These are phyloP conservation scores for Geotrichum bryndzae DNA, from an alignment of 1,139 yeast genomes.

Conservation along the genomic window DNA sequence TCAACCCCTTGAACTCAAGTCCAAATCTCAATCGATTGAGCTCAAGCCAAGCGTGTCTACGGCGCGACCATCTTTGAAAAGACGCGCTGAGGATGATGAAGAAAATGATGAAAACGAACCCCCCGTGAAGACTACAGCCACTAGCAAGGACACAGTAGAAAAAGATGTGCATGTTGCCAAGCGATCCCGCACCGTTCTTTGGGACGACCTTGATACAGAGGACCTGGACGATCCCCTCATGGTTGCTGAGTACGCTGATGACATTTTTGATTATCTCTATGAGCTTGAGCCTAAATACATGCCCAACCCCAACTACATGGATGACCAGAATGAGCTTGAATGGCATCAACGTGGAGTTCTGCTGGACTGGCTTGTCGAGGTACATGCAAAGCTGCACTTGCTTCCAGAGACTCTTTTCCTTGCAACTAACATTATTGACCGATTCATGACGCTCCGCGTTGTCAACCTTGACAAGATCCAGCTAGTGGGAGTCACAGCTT, in stretches of 20 bases:
- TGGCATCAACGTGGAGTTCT: conserved; percentile 85
- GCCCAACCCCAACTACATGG: conserved; percentile 71
- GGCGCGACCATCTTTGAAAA: not conserved
- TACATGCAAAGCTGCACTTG: conserved; percentile 78
- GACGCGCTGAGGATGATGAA: not conserved
- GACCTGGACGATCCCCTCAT: conserved; percentile 88
- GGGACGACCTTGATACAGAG: conserved; percentile 92
- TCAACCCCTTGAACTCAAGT: too few species aligned
- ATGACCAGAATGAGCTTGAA: conserved; percentile 67
- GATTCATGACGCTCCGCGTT: conserved; percentile 74
- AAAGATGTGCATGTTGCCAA: conserved; percentile 29
- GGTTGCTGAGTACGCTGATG: conserved; percentile 90
- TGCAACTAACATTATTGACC: conserved; percentile 85
- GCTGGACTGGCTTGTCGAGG: conserved; percentile 93
- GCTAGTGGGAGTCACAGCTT: conserved; percentile 80
- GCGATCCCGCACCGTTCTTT: conserved; percentile 33
- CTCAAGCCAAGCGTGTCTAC: not conserved
- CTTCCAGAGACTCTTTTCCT: conserved; percentile 86
- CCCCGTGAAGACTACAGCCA: not conserved
- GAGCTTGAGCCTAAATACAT: conserved; percentile 68
- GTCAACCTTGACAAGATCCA: conserved; percentile 84
- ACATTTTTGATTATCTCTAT: conserved; percentile 75
- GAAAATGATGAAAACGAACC: not conserved
- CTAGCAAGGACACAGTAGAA: not conserved
- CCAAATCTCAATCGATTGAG: too few species aligned